A percentile compares a stretch with the other conserved stretches of the same genome.
phyloP scores from a whole-genome alignment of 768 basidiomycete genomes.

The Pulveroboletus sp. region DNA sequence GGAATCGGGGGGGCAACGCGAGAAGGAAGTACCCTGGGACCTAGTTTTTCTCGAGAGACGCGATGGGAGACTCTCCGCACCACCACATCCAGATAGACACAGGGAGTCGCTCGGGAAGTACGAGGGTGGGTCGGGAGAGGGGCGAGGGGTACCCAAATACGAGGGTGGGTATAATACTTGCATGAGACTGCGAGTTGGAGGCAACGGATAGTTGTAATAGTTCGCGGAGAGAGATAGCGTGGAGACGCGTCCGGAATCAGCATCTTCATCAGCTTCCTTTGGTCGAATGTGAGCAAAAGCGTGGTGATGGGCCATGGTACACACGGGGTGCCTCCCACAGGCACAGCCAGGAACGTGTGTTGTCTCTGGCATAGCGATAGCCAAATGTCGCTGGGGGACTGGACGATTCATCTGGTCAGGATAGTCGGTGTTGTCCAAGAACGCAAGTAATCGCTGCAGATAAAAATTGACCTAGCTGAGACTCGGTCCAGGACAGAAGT shows the following conservation, averaged over 20 bases:
- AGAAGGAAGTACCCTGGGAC: background rate
- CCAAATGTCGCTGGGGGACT: background rate
- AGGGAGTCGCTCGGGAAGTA: constrained; percentile 10
- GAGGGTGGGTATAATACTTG: constrained; percentile 27
- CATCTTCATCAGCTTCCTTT: constrained; percentile 7
- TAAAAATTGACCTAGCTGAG: background rate
- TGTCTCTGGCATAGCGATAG: background rate
- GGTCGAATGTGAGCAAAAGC: constrained; percentile 4
- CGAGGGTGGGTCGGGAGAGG: constrained; percentile 18
- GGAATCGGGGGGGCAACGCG: background rate
- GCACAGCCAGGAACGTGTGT: background rate
- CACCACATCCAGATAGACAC: background rate
- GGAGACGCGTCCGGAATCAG: background rate
- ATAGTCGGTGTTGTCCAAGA: background rate
- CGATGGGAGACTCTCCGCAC: background rate
- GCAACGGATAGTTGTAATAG: constrained; percentile 1
- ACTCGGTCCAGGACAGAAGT: background rate
- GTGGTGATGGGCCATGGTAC: background rate
- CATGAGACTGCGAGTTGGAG: constrained; percentile 20
- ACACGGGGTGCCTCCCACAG: constrained; percentile 1
- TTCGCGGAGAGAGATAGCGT: background rate
- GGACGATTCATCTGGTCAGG: background rate
- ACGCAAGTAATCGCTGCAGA: background rate
- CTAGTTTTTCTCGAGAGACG: background rate
- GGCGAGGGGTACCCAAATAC: constrained; percentile 5